Evolutionary conservation across 441 rosid genomes (phyloP).

Genomic region (Euphorbia celastroides): DNA sequence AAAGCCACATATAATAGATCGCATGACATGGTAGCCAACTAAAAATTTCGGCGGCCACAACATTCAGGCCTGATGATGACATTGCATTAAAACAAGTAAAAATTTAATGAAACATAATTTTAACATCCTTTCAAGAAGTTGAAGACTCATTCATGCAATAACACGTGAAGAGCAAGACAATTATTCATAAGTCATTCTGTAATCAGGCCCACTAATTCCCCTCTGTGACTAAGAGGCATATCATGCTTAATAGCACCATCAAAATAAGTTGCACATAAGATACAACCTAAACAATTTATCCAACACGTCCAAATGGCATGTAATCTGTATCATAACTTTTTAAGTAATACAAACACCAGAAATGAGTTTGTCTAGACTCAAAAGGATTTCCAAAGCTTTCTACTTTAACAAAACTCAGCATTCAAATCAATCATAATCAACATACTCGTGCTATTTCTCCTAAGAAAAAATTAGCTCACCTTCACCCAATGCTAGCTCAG

Average conservation of each 20-base stretch:
- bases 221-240: not conserved
- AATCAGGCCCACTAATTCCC: not conserved
- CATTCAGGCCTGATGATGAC: not conserved
- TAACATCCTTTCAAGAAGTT: not conserved
- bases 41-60: too few species aligned
- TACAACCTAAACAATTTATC: too few species aligned
- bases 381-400: not conserved
- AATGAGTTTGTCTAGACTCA: not conserved
- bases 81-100: not conserved
- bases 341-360: not conserved
- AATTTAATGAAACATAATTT: not conserved
- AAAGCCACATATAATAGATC: too few species aligned
- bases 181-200: not conserved
- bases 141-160: not conserved
- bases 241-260: not conserved
- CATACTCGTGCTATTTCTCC: not conserved
- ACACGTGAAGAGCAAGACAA: not conserved
- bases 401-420: constrained; percentile 4
- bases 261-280: not conserved
- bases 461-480: constrained; percentile 37
- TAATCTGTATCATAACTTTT: not conserved
- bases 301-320: too few species aligned
- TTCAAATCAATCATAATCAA: constrained; percentile 9
- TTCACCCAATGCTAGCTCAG: constrained; percentile 54
- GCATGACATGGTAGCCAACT: too few species aligned